phyloP scores from a whole-genome alignment of 805 yeast genomes.

The Wickerhamiella galacta region DNA sequence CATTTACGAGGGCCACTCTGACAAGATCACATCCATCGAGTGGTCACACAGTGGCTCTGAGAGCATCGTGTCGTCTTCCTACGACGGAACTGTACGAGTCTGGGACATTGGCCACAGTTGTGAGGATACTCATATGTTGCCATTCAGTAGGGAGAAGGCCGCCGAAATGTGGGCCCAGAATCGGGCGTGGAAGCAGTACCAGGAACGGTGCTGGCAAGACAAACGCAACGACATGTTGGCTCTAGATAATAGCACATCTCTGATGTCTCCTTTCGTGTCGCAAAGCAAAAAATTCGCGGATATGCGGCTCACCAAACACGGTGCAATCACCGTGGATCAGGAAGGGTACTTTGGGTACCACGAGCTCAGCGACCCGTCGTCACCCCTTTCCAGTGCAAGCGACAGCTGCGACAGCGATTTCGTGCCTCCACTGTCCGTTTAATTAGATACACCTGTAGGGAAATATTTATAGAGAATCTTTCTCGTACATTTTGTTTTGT shows the following conservation, averaged over 20 bases:
- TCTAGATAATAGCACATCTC: constrained; percentile 3
- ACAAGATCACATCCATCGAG: constrained; percentile 36
- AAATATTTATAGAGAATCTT: no score
- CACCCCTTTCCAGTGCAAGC: constrained; percentile 5
- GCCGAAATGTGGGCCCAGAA: no score
- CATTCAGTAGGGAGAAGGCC: no score
- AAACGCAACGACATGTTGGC: no score
- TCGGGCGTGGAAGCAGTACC: no score
- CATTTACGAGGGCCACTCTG: constrained; percentile 38
- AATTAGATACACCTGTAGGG: no score
- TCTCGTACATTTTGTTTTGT: no score
- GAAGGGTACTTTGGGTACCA: constrained; percentile 22
- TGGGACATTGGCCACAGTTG: constrained; percentile 40
- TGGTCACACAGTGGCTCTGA: constrained; percentile 34
- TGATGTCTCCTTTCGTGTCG: constrained; percentile 15
- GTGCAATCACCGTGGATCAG: constrained; percentile 18
- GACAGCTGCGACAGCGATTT: constrained; percentile 9
- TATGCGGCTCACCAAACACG: constrained; percentile 11
- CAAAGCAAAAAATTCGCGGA: constrained; percentile 17
- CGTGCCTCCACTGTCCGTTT: constrained; percentile 7
- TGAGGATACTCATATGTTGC: no score
- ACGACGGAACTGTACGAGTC: constrained; percentile 49
- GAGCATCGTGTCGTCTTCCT: constrained; percentile 41
- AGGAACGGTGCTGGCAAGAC: no score
- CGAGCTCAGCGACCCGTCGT: constrained; percentile 7